Conservation (phyloP, 495 filamentous ascomycete species). For the Emericellopsis terricola region DNA sequence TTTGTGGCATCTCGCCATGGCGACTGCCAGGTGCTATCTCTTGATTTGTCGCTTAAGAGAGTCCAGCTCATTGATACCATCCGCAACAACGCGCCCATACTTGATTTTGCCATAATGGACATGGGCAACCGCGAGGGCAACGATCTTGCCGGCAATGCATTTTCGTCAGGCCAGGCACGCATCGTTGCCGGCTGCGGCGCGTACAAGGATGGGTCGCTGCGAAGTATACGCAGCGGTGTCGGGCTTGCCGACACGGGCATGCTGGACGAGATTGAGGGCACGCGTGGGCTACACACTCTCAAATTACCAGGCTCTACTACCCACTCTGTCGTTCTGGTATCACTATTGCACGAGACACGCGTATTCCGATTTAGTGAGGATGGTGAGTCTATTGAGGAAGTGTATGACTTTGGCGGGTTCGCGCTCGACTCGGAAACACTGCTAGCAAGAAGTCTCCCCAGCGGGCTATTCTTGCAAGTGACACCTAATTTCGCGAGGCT, state of each 20-base stretch:
- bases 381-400: constrained; percentile 76
- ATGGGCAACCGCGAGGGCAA: constrained; percentile 70
- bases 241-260: constrained; percentile 79
- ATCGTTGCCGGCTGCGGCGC: constrained; percentile 87
- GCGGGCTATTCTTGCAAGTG: constrained; percentile 56
- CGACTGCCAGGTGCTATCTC: constrained; percentile 67
- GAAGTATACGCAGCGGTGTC: constrained; percentile 84
- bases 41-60: constrained; percentile 21
- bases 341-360: constrained; percentile 69
- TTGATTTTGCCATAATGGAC: constrained; percentile 92
- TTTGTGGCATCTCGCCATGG: constrained; percentile 89
- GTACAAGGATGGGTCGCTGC: constrained; percentile 65
- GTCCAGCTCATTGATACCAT: constrained; percentile 60
- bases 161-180: constrained; percentile 81
- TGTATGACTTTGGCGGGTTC: constrained; percentile 55
- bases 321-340: constrained; percentile 56
- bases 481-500: constrained; percentile 45
- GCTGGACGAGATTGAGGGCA: constrained; percentile 60
- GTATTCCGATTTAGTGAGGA: constrained; percentile 57
- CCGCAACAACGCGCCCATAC: constrained; percentile 71
- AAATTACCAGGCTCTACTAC: constrained; percentile 27
- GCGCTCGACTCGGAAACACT: constrained; percentile 54
- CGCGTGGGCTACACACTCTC: constrained; percentile 42
- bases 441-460: constrained; percentile 41
- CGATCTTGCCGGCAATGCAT: constrained; percentile 59